Conservation (phyloP, 2,329 filamentous ascomycete genomes). For the Phyllachora maydis region DNA sequence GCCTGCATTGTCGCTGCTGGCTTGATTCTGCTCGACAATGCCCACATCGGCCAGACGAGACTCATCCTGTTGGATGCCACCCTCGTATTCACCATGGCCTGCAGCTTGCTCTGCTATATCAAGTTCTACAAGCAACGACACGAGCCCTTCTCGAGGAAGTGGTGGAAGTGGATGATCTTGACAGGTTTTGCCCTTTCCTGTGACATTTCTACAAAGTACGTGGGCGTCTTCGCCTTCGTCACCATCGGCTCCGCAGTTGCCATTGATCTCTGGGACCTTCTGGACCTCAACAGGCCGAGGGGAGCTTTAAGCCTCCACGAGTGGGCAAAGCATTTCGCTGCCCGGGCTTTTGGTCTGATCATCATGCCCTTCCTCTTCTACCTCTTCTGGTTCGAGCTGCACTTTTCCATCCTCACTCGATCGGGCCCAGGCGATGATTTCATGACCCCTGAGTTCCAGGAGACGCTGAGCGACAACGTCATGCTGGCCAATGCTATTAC, state of each 20-base stretch:
- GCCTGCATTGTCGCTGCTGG: constrained; percentile 75
- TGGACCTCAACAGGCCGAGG: constrained; percentile 69
- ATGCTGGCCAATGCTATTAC: constrained; percentile 75
- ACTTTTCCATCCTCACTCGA: constrained; percentile 72
- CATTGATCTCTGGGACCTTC: constrained; percentile 87
- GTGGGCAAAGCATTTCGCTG: constrained; percentile 78
- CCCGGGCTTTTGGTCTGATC: constrained; percentile 70
- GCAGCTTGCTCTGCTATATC: constrained; percentile 84
- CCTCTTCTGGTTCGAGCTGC: constrained; percentile 99
- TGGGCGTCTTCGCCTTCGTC: constrained; percentile 90
- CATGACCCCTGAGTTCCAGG: constrained; percentile 96
- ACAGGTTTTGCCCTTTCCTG: constrained; percentile 91
- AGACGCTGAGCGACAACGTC: constrained; percentile 83
- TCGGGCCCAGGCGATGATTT: constrained; percentile 96
- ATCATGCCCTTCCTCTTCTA: constrained; percentile 93
- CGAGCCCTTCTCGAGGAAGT: constrained; percentile 76
- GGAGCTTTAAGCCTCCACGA: constrained; percentile 61
- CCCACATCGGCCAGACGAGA: constrained; percentile 89
- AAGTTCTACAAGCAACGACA: constrained; percentile 95
- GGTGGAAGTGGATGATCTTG: constrained; percentile 98
- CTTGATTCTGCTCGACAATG: constrained; percentile 87
- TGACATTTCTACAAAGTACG: constrained; percentile 97
- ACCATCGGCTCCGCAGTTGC: constrained; percentile 86
- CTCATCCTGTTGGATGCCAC: constrained; percentile 90
- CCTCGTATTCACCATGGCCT: constrained; percentile 86